Percentiles rank a stretch among this genome's conserved stretches.
Evolutionary conservation across 495 filamentous ascomycete species (phyloP).

Genomic region (Massariosphaeria phaeospora): DNA sequence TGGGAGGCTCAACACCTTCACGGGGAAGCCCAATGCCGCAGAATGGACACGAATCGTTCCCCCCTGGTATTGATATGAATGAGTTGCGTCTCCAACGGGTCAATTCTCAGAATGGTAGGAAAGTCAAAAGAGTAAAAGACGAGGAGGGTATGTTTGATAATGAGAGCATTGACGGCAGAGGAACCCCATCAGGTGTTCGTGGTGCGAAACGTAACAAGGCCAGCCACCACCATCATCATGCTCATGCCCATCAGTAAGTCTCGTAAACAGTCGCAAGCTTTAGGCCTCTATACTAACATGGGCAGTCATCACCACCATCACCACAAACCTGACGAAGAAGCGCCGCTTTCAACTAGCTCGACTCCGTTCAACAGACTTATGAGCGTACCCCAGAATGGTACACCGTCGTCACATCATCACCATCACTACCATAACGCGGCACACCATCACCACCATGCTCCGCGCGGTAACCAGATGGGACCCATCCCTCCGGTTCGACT

Average conservation of each 20-base stretch:
- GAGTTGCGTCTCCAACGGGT: conserved; percentile 32
- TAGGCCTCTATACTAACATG: conserved; percentile 4
- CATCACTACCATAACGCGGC: conserved; percentile 42
- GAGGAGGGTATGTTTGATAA: conserved; percentile 53
- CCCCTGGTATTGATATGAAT: conserved; percentile 14
- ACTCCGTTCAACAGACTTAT: conserved; percentile 21
- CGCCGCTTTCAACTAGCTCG: conserved; percentile 4
- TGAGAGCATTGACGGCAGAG: conserved; percentile 54
- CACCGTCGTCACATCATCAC: conserved; percentile 32
- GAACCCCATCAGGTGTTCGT: conserved; percentile 50
- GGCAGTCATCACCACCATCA: conserved; percentile 68
- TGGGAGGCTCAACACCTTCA: conserved; percentile 58
- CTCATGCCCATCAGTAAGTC: conserved; percentile 45
- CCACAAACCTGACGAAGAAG: conserved; percentile 64
- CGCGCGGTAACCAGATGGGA: conserved; percentile 34
- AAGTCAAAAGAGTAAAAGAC: conserved; percentile 51
- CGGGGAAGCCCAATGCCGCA: conserved; percentile 48
- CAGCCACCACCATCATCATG: conserved; percentile 45
- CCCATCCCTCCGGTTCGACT: conserved; percentile 54
- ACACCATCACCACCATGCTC: conserved; percentile 45
- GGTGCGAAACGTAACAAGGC: conserved; percentile 46
- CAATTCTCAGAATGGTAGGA: conserved; percentile 53
- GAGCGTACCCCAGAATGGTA: conserved; percentile 17
- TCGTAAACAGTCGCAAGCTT: neutral
- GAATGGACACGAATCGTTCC: conserved; percentile 10